These are phyloP conservation scores for Termitomyces sp. DNA, from an alignment of 768 basidiomycete genomes.

Conservation along the genomic window DNA sequence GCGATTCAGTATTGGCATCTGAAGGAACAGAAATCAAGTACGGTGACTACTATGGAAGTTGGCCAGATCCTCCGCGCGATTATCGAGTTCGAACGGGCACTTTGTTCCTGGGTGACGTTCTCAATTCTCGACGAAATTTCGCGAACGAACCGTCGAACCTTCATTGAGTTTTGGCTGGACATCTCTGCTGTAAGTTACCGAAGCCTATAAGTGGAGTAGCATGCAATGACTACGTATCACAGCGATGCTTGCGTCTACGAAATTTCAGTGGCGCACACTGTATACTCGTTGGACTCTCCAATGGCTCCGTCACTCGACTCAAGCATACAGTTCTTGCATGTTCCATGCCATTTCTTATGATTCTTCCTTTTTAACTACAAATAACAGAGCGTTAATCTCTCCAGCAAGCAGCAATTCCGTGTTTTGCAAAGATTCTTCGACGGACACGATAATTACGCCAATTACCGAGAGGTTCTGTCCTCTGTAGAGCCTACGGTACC, in stretches of 20 bases:
- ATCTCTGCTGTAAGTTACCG: constrained; percentile 32
- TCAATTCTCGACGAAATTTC: constrained; percentile 21
- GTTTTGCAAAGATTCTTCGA: constrained; percentile 26
- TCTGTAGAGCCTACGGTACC: constrained; percentile 27
- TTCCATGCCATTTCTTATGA: background rate
- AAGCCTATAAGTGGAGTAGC: background rate
- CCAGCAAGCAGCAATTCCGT: constrained; percentile 24
- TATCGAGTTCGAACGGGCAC: constrained; percentile 28
- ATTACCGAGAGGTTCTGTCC: constrained; percentile 22
- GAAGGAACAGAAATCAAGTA: constrained; percentile 4
- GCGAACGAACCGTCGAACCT: constrained; percentile 17
- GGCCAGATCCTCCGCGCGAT: constrained; percentile 23
- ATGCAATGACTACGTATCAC: background rate
- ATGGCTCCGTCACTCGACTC: constrained; percentile 30
- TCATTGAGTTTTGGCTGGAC: constrained; percentile 41
- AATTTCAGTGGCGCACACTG: constrained; percentile 41
- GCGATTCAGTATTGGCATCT: constrained; percentile 35
- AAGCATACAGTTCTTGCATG: constrained; percentile 31
- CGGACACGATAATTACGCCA: constrained; percentile 19
- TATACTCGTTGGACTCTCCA: constrained; percentile 37
- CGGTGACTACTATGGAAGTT: constrained; percentile 24
- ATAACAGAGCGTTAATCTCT: constrained; percentile 17
- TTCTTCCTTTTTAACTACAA: background rate
- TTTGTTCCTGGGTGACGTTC: constrained; percentile 37
- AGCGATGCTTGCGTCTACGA: constrained; percentile 41